A percentile compares a stretch with the other conserved stretches of the same genome.
Conservation (phyloP, 345 rosid species). For the Corchorus olitorius region DNA sequence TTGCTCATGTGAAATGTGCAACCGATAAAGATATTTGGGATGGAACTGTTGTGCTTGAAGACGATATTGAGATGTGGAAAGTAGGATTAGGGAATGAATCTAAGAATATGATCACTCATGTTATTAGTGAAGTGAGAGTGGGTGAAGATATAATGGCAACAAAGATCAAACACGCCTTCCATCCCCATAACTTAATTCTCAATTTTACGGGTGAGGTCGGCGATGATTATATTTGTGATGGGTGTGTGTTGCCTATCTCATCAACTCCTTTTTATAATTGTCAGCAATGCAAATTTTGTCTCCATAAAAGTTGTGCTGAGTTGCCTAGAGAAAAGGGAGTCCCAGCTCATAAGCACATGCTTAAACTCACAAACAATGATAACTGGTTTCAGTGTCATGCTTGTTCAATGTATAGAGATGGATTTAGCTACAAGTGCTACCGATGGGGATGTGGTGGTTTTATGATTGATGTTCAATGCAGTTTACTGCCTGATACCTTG, state of each 20-base stretch:
- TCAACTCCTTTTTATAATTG: constrained; percentile 19
- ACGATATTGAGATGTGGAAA: too few species aligned
- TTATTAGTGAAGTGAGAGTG: not conserved
- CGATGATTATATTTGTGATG: constrained; percentile 6
- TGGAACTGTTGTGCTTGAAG: too few species aligned
- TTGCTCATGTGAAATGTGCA: constrained; percentile 29
- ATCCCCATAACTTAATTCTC: constrained; percentile 11
- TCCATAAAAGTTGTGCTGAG: constrained; percentile 30
- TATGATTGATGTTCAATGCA: not conserved
- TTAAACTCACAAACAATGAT: constrained; percentile 1
- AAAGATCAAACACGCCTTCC: constrained; percentile 23
- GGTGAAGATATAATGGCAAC: not conserved
- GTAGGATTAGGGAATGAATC: not conserved
- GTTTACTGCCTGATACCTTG: not conserved
- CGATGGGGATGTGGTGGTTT: not conserved
- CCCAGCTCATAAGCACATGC: constrained; percentile 7
- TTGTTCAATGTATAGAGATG: too few species aligned
- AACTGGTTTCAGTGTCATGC: too few species aligned
- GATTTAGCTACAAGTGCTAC: constrained; percentile 13
- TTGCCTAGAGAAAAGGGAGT: constrained; percentile 21
- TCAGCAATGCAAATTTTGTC: constrained; percentile 21
- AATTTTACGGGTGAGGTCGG: not conserved
- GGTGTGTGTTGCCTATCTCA: constrained; percentile 23
- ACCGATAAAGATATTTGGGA: constrained; percentile 15
- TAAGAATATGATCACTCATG: not conserved